phyloP scores from a whole-genome alignment of 306 rosid genomes.

The Acmispon strigosus region DNA sequence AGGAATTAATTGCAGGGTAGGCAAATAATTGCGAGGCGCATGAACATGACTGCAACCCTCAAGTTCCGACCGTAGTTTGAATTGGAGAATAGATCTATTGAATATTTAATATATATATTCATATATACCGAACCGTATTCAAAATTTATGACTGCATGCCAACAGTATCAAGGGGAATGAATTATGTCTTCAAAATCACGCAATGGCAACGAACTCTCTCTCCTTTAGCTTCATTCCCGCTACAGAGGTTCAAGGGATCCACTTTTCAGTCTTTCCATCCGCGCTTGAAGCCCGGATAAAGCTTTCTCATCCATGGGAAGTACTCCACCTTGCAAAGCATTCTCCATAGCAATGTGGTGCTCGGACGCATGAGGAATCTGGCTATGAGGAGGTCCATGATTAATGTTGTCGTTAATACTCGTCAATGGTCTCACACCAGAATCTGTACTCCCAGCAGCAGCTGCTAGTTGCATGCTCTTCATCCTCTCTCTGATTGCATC shows the following conservation, averaged over 20 bases:
- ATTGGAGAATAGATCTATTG: constrained; percentile 12
- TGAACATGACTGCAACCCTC: constrained; percentile 16
- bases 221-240: neutral
- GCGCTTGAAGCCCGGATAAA: constrained; percentile 94
- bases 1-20: neutral
- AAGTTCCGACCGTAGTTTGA: constrained; percentile 20
- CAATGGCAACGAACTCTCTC: neutral
- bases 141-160: constrained; percentile 16
- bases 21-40: constrained; percentile 17
- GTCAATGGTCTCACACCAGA: constrained; percentile 55
- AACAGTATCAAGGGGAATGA: constrained; percentile 7
- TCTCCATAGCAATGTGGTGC: constrained; percentile 36
- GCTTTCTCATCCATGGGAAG: constrained; percentile 97
- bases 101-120: constrained; percentile 14
- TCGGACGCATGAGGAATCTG: constrained; percentile 59
- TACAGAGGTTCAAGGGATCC: constrained; percentile 73
- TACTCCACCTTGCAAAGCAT: constrained; percentile 58
- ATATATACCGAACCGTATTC: constrained; percentile 20
- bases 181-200: neutral
- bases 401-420: constrained; percentile 49
- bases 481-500: constrained; percentile 94
- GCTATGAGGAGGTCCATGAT: constrained; percentile 42
- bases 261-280: constrained; percentile 98
- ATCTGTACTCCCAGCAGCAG: constrained; percentile 63
- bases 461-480: constrained; percentile 94